A percentile compares a stretch with the other conserved stretches of the same genome.
These are phyloP conservation scores for Rhinocladiella similis DNA, from an alignment of 2,329 filamentous ascomycete species.

Conservation along the genomic window DNA sequence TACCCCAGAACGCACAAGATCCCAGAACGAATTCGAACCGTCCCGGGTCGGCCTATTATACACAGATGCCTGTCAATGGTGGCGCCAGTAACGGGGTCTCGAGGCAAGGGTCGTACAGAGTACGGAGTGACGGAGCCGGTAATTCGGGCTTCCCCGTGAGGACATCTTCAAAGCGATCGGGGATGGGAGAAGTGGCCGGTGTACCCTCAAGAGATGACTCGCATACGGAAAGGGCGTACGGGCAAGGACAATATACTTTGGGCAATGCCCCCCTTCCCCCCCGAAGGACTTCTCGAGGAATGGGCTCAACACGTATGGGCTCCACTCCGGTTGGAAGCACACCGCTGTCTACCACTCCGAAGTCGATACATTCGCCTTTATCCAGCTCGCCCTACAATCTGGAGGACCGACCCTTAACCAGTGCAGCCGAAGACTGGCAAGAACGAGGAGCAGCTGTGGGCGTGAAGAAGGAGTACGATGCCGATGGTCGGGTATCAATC, in stretches of 20 bases:
- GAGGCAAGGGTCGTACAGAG: constrained; percentile 51
- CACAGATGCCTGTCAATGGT: constrained; percentile 42
- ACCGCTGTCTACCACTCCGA: constrained; percentile 29
- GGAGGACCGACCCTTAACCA: constrained; percentile 60
- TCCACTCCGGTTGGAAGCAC: constrained; percentile 22
- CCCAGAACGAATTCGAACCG: constrained; percentile 39
- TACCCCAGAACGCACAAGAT: constrained; percentile 42
- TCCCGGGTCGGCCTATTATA: constrained; percentile 51
- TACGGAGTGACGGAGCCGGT: constrained; percentile 60
- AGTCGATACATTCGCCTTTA: constrained; percentile 35
- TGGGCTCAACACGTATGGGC: constrained; percentile 51
- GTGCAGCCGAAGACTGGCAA: constrained; percentile 91
- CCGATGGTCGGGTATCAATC: constrained; percentile 76
- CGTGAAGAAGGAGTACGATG: constrained; percentile 78
- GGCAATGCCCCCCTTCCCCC: constrained; percentile 68
- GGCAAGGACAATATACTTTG: constrained; percentile 57
- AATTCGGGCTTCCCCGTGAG: constrained; percentile 57
- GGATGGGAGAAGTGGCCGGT: constrained; percentile 55
- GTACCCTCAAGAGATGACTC: constrained; percentile 68
- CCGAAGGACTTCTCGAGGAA: constrained; percentile 72
- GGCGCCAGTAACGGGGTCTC: constrained; percentile 35
- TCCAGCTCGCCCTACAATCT: constrained; percentile 52
- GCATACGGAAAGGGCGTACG: constrained; percentile 68
- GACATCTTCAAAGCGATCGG: constrained; percentile 60
- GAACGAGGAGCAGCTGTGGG: constrained; percentile 88